phyloP scores from a whole-genome alignment of 345 rosid species.

The Schrenkiella parvula region DNA sequence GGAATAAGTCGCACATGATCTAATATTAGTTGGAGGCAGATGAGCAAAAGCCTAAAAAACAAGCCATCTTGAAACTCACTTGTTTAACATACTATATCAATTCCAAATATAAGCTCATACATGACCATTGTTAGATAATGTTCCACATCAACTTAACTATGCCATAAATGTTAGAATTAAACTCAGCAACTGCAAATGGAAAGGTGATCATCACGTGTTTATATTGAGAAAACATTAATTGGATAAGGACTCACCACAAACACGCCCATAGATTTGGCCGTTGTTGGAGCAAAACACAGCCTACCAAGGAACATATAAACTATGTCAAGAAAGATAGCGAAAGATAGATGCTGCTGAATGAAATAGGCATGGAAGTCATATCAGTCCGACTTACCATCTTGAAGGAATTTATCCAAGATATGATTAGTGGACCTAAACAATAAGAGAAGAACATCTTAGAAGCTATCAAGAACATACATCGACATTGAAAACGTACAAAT shows the following conservation, averaged over 20 bases:
- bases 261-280: slow-evolving; percentile 56
- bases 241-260: slow-evolving; percentile 45
- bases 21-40: neutral
- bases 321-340: slow-evolving; percentile 9
- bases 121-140: neutral
- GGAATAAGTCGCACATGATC: neutral
- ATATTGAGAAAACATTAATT: neutral
- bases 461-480: slow-evolving; percentile 13
- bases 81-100: neutral
- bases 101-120: neutral
- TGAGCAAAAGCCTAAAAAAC: neutral
- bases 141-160: neutral
- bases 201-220: neutral
- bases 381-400: slow-evolving; percentile 48
- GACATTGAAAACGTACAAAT: slow-evolving; percentile 11
- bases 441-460: slow-evolving; percentile 3
- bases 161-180: neutral
- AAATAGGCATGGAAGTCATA: slow-evolving; percentile 5
- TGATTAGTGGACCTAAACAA: slow-evolving; percentile 47
- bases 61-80: neutral
- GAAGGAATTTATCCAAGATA: slow-evolving; percentile 69
- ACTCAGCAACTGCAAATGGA: neutral
- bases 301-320: slow-evolving; percentile 33
- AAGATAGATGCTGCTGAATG: neutral
- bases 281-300: slow-evolving; percentile 47